A percentile compares a stretch with the other conserved stretches of the same genome.
These are phyloP conservation scores for Candida pini DNA, from an alignment of 805 yeast species.

Conservation along the genomic window DNA sequence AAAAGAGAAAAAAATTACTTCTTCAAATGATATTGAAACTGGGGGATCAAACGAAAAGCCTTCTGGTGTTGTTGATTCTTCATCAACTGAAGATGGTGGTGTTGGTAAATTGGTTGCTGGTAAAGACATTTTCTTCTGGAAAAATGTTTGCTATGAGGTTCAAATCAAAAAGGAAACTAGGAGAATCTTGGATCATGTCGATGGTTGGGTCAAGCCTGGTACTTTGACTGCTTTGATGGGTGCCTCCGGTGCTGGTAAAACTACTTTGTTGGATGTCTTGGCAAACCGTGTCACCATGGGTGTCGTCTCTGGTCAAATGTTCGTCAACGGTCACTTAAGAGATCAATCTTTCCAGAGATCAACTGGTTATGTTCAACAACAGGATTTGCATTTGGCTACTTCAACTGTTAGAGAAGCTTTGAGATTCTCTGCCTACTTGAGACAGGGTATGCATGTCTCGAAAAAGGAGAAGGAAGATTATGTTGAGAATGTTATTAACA, in stretches of 20 bases:
- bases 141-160: constrained; percentile 65
- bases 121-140: constrained; percentile 68
- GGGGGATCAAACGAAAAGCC: constrained; percentile 21
- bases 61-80: constrained; percentile 20
- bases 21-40: constrained; percentile 25
- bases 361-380: constrained; percentile 58
- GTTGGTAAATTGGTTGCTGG: constrained; percentile 27
- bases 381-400: constrained; percentile 47
- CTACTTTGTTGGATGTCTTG: constrained; percentile 48
- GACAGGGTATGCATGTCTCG: constrained; percentile 38
- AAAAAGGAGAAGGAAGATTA: constrained; percentile 41
- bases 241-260: constrained; percentile 62
- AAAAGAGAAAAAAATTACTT: constrained; percentile 31
- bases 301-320: constrained; percentile 51
- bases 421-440: constrained; percentile 44
- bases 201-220: constrained; percentile 83
- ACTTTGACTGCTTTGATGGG: constrained; percentile 72
- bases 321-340: constrained; percentile 48
- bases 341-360: constrained; percentile 46
- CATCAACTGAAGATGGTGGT: constrained; percentile 21
- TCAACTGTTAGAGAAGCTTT: constrained; percentile 52
- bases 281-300: constrained; percentile 53
- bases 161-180: constrained; percentile 56
- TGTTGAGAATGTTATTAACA: constrained; percentile 44
- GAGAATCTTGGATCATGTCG: constrained; percentile 57